Percentiles rank a stretch among this genome's conserved stretches.
Conservation (phyloP, 176 grass and related monocot genomes). For the Musa acuminata region DNA sequence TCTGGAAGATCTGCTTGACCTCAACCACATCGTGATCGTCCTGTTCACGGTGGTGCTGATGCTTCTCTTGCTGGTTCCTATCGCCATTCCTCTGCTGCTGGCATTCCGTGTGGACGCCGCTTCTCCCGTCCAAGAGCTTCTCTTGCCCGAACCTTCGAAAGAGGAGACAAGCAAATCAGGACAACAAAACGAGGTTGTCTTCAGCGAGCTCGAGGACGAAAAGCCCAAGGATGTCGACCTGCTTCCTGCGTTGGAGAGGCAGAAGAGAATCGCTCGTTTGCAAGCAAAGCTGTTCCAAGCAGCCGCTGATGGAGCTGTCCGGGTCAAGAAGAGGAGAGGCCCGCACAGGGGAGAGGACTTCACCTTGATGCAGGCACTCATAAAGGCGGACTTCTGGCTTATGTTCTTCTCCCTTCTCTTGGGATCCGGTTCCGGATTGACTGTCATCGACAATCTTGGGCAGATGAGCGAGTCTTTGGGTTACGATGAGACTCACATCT, state of each 20-base stretch:
- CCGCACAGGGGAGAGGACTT: constrained; percentile 11
- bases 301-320: constrained; percentile 6
- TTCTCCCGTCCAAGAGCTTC: constrained; percentile 3
- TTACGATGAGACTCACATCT: constrained; percentile 4
- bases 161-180: constrained; percentile 9
- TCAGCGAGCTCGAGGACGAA: constrained; percentile 13
- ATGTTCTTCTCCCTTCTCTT: constrained; percentile 9
- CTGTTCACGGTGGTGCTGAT: neutral
- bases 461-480: constrained; percentile 17
- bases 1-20: constrained; percentile 9
- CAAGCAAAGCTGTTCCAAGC: constrained; percentile 8
- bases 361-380: constrained; percentile 2
- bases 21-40: neutral
- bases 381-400: constrained; percentile 13
- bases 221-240: constrained; percentile 4
- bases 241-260: constrained; percentile 2
- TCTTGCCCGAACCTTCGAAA: neutral
- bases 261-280: constrained; percentile 12
- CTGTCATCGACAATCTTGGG: constrained; percentile 10
- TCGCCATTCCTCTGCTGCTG: constrained; percentile 1
- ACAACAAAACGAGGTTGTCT: neutral
- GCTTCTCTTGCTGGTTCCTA: neutral
- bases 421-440: constrained; percentile 7
- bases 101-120: neutral
- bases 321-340: constrained; percentile 14